A percentile compares a stretch with the other conserved stretches of the same genome.
Conservation (phyloP, 1,284 basidiomycete genomes). For the Singerocomus rubriflavus region DNA sequence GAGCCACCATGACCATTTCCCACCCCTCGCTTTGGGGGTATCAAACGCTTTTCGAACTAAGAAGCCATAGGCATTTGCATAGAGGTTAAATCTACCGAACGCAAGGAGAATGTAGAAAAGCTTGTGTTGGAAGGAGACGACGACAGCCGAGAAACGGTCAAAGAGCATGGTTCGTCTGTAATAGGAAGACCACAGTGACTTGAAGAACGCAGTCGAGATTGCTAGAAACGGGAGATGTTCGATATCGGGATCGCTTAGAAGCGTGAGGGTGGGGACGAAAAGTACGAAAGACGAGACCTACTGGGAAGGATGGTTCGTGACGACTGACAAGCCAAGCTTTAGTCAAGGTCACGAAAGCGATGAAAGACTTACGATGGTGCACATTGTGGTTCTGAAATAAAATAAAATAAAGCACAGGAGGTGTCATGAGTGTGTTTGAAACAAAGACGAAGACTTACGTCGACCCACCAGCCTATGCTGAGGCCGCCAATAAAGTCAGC, state of each 20-base stretch:
- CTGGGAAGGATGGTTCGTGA: slow-evolving; percentile 97
- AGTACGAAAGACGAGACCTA: slow-evolving; percentile 39
- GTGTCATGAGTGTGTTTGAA: not conserved
- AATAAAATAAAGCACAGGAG: not conserved
- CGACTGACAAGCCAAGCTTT: slow-evolving; percentile 51
- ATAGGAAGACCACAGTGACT: slow-evolving; percentile 89
- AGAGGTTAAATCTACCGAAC: slow-evolving; percentile 95
- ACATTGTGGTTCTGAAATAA: slow-evolving; percentile 86
- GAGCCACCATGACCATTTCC: slow-evolving; percentile 68
- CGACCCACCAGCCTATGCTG: slow-evolving; percentile 97
- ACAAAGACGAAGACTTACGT: slow-evolving; percentile 57
- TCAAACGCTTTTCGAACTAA: slow-evolving; percentile 65
- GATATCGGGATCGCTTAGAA: slow-evolving; percentile 88
- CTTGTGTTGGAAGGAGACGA: slow-evolving; percentile 84
- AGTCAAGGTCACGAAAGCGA: slow-evolving; percentile 9
- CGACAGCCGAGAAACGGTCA: slow-evolving; percentile 64
- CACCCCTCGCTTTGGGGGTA: slow-evolving; percentile 55
- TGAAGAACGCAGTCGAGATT: slow-evolving; percentile 85
- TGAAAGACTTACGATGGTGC: slow-evolving; percentile 75
- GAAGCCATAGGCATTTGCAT: slow-evolving; percentile 82
- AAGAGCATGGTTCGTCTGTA: slow-evolving; percentile 88
- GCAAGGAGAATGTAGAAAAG: slow-evolving; percentile 92
- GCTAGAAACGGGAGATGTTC: slow-evolving; percentile 98
- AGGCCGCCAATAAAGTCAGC: slow-evolving; percentile 90
- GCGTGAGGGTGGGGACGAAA: slow-evolving; percentile 9